Evolutionary conservation across 1,284 basidiomycete species (phyloP), one percentile per base, ranked within the genome.

Genomic region (Leucoagaricus sp.): DNA sequence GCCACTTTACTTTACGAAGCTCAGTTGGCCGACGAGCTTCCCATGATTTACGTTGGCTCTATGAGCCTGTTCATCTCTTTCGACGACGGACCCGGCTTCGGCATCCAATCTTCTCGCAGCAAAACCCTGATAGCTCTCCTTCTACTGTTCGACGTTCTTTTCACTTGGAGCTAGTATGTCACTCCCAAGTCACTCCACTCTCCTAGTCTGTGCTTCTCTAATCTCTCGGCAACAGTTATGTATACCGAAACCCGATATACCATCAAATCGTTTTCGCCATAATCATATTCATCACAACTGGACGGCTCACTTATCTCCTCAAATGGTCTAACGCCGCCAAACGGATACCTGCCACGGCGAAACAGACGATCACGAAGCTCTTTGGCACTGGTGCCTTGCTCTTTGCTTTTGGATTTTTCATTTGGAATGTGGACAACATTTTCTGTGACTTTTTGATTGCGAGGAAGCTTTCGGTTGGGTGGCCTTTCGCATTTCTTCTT

Each of bases 381-480:
- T 84, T 84, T 65, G 63, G 67, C 25, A 72, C 67, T 1, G 86
- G 86, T 19, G 75, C 76, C 4, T 67, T 62, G 2, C 70, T 79
- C 4, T 87, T 87, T 63, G 71, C 75, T 0, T 65, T 83, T 21
- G 86, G 84, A 2, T 88, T 87, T 64, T 65, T 84, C 26, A 71
- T 87, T 25, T 88, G 86, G 86, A 89, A 88, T 62, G 58, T 87
- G 60, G 86, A 89, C 66, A 87, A 87, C 60, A 75, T 85, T n/a
- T 87, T 82, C 62, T 89, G 86, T 64, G 73, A 73, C 52, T 69
- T 69, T 3, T 65, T 87, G 41, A 86, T 84, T 4, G 58, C 63
- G 5, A 81, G 80, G 79, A 88, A 87, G 63, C 65, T 75, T 1
- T 54, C 60, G 2, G 46, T 87, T 6, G 84, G 84, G 1, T 87